Evolutionary conservation across 2,329 filamentous ascomycete genomes (phyloP).

Genomic region (Monilinia fructicola): DNA sequence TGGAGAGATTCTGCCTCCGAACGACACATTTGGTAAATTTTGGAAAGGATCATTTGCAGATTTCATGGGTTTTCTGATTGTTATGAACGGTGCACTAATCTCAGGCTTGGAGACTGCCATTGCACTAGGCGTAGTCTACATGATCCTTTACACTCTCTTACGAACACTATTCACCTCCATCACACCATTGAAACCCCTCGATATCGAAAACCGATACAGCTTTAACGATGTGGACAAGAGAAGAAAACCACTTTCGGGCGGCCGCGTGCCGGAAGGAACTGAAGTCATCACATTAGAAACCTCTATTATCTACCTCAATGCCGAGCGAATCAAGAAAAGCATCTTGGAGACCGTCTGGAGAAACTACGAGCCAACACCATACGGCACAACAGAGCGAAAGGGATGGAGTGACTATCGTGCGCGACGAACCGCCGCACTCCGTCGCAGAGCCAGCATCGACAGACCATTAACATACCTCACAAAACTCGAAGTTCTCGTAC

Average conservation of each 20-base stretch:
- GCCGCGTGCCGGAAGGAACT: not conserved
- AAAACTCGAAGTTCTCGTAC: slow-evolving; percentile 27
- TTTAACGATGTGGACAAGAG: not conserved
- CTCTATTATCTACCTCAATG: slow-evolving; percentile 8
- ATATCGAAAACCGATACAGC: slow-evolving; percentile 9
- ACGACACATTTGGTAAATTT: not conserved
- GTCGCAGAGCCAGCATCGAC: slow-evolving; percentile 16
- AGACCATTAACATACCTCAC: slow-evolving; percentile 23
- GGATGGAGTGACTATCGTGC: slow-evolving; percentile 11
- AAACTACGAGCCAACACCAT: slow-evolving; percentile 1
- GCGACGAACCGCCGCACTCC: slow-evolving; percentile 4
- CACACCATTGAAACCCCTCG: not conserved
- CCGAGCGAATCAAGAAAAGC: slow-evolving; percentile 9
- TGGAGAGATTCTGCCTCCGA: not conserved
- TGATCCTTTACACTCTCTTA: slow-evolving; percentile 9
- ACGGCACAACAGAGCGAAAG: not conserved
- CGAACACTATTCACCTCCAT: slow-evolving; percentile 7
- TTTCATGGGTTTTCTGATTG: slow-evolving; percentile 51
- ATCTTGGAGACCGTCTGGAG: slow-evolving; percentile 12
- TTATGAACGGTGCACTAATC: slow-evolving; percentile 7
- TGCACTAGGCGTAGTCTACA: slow-evolving; percentile 6
- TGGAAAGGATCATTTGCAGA: slow-evolving; percentile 59
- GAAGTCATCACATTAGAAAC: slow-evolving; percentile 15
- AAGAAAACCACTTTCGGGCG: not conserved
- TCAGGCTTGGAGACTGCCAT: not conserved